Evolutionary conservation across 345 rosid genomes (phyloP).

Genomic region (Hibiscus syriacus): DNA sequence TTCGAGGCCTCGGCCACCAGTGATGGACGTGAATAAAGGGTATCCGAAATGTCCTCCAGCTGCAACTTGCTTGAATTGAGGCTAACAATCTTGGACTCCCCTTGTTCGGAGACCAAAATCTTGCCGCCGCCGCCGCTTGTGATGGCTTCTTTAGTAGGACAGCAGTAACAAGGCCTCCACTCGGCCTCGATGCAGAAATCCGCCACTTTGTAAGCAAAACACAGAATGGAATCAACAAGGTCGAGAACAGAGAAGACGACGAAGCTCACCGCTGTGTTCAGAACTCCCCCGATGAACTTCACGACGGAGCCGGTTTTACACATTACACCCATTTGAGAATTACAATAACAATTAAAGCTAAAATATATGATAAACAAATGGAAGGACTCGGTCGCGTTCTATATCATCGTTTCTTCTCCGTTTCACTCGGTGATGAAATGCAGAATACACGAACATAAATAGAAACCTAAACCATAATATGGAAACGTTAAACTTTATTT

Average conservation of each 20-base stretch:
- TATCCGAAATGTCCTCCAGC: conserved; percentile 84
- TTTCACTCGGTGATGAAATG: neutral
- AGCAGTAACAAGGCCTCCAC: conserved; percentile 82
- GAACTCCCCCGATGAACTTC: conserved; percentile 30
- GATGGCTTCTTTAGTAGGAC: conserved; percentile 59
- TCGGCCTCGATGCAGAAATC: conserved; percentile 80
- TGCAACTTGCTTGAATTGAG: conserved; percentile 66
- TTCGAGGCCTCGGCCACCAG: conserved; percentile 35
- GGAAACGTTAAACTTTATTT: too few species aligned
- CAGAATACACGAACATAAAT: neutral
- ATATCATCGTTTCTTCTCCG: neutral
- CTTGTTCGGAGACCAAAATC: conserved; percentile 76
- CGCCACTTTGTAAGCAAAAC: conserved; percentile 58
- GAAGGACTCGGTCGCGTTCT: neutral
- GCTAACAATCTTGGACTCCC: conserved; percentile 64
- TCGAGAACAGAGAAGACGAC: conserved; percentile 72
- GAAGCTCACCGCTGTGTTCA: conserved; percentile 59
- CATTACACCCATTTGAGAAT: conserved; percentile 31
- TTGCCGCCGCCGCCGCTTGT: conserved; percentile 47
- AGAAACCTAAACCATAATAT: neutral
- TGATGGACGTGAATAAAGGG: conserved; percentile 72
- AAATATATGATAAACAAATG: neutral
- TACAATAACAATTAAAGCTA: too few species aligned
- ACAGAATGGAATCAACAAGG: conserved; percentile 58
- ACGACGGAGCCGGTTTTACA: conserved; percentile 20